Evolutionary conservation across 371 early-diverging fungal genomes (phyloP).

Genomic region (Furculomyces boomerangus): DNA sequence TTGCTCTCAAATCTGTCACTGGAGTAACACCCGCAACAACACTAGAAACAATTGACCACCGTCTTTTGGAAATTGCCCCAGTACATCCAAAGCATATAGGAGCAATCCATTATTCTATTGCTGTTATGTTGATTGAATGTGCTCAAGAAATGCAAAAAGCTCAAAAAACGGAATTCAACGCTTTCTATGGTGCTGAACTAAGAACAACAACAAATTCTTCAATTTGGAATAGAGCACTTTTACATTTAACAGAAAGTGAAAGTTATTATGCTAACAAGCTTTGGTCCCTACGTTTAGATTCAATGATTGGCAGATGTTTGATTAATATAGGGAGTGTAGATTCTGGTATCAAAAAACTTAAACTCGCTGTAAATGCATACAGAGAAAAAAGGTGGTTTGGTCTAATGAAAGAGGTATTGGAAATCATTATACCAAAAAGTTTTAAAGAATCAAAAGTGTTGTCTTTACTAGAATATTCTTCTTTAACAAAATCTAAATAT

Average conservation of each 20-base stretch:
- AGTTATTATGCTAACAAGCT: not conserved
- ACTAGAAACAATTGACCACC: not conserved
- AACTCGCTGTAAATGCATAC: not conserved
- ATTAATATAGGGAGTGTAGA: not conserved
- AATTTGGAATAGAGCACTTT: not conserved
- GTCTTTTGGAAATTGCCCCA: not conserved
- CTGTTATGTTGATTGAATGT: not conserved
- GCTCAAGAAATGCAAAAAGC: not conserved
- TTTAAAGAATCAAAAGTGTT: not conserved
- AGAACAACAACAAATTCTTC: not conserved
- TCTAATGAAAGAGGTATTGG: not conserved
- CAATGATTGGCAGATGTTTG: not conserved
- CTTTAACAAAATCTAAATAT: not conserved
- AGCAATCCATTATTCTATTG: not conserved
- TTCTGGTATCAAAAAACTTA: not conserved
- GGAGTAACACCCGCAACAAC: not conserved
- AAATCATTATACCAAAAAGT: not conserved
- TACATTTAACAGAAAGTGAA: not conserved
- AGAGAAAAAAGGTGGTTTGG: not conserved
- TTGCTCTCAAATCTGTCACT: not conserved
- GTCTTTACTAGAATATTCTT: not conserved
- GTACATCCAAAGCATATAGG: not conserved
- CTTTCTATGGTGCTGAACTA: not conserved
- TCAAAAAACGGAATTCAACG: not conserved
- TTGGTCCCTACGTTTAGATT: not conserved